Evolutionary conservation across 139 green algal genomes (phyloP), one percentile per base, ranked within the genome.

Genomic region (Parachlorella kessleri): DNA sequence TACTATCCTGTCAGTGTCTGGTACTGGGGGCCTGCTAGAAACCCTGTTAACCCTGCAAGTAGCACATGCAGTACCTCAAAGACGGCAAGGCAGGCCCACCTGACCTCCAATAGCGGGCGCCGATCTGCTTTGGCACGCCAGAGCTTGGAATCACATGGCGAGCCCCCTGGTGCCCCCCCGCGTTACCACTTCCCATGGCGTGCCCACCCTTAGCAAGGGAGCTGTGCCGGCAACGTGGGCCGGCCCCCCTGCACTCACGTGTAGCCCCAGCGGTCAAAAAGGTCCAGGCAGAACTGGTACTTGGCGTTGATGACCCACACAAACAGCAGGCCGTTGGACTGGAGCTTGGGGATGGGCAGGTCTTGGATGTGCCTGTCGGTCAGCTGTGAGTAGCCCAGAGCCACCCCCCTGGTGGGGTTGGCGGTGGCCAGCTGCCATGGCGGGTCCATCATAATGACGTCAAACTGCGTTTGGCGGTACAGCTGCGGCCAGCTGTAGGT

Each of bases 271-370:
- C 80, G 83, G 24, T 96, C 88, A 75, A 98, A 98, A 38, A 97
- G 85, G 77, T 96, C 91, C 28, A 98, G 84, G 18, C 88, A 93
- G 79, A 94, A 96, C 71, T 94, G 91, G 81, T 96, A 98, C 85
- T 97, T 98, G 54, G 93, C 91, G 83, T 98, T 98, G 86, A 98
- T 98, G 75, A 98, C 94, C 79, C 95, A 98, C 32, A 98, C 82
- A 72, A 98, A 97, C 42, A 98, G 83, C 35, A 95, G 93, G 36
- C 94, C 86, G 65, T 93, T 65, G 2, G 28, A 77, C 80, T 98
- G 95, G 54, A 98, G 88, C 79, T 82, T 35, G 0, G 87, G 89
- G 23, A 98, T 85, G 0, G 95, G 95, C 69, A 98, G 80, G 28
- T 86, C 73, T 7, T 84, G 68, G 69, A 98, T 98, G 87, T 96